Evolutionary conservation across 2,329 filamentous ascomycete genomes (phyloP).

Genomic region (Claviceps sp.): DNA sequence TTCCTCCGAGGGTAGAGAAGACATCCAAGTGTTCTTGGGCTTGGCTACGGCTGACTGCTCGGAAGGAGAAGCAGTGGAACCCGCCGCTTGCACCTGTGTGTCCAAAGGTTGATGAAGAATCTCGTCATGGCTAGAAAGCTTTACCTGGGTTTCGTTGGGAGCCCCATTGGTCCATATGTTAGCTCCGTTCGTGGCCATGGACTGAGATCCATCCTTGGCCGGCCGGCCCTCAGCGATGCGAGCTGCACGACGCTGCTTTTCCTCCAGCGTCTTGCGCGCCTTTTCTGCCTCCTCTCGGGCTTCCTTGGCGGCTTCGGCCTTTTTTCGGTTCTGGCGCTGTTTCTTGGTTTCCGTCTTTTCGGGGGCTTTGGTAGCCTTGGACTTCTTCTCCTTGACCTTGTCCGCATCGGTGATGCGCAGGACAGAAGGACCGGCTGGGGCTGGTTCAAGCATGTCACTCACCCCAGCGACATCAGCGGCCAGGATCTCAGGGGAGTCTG

Average conservation of each 20-base stretch:
- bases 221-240: slow-evolving; percentile 71
- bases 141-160: slow-evolving; percentile 19
- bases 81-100: slow-evolving; percentile 33
- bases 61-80: slow-evolving; percentile 13
- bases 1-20: slow-evolving; percentile 44
- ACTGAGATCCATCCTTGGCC: slow-evolving; percentile 64
- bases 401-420: slow-evolving; percentile 61
- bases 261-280: slow-evolving; percentile 59
- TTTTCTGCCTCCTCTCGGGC: slow-evolving; percentile 66
- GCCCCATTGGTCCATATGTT: slow-evolving; percentile 30
- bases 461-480: slow-evolving; percentile 55
- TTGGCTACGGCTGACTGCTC: slow-evolving; percentile 21
- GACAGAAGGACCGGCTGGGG: slow-evolving; percentile 54
- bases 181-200: slow-evolving; percentile 31
- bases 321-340: slow-evolving; percentile 83
- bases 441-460: slow-evolving; percentile 81
- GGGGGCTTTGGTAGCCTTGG: slow-evolving; percentile 46
- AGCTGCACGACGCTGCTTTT: slow-evolving; percentile 72
- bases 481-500: slow-evolving; percentile 47
- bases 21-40: slow-evolving; percentile 30
- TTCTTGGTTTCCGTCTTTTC: slow-evolving; percentile 79
- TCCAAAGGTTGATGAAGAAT: slow-evolving; percentile 38
- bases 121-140: slow-evolving; percentile 16
- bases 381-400: slow-evolving; percentile 50
- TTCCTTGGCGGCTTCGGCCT: slow-evolving; percentile 67